A percentile compares a stretch with the other conserved stretches of the same genome.
phyloP scores from a whole-genome alignment of 495 filamentous ascomycete genomes.

The Chaetomium tenue region DNA sequence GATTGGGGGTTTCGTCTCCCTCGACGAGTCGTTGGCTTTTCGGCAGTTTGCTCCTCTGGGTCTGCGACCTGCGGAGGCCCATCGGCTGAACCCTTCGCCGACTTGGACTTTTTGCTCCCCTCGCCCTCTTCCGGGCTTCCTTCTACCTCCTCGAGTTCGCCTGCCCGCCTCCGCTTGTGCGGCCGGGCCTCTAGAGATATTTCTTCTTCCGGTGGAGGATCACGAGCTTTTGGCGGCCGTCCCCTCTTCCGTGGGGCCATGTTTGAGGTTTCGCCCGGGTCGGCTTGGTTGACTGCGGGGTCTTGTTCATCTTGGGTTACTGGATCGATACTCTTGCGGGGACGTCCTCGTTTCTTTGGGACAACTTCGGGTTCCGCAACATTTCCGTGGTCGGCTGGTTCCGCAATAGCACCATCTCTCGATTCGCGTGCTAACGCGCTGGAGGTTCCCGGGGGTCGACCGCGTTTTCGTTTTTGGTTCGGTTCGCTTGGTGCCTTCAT shows the following conservation, averaged over 20 bases:
- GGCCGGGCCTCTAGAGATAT: conserved; percentile 13
- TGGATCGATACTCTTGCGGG: conserved; percentile 17
- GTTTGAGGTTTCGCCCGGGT: not conserved
- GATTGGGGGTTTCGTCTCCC: conserved; percentile 18
- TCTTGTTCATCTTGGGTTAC: not conserved
- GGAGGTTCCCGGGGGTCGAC: conserved; percentile 36
- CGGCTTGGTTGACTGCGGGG: not conserved
- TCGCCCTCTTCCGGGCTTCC: conserved; percentile 12
- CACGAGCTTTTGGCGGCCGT: conserved; percentile 19
- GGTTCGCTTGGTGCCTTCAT: conserved; percentile 35
- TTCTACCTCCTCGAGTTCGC: not conserved
- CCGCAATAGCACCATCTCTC: not conserved
- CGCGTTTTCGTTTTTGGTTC: conserved; percentile 46
- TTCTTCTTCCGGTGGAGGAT: conserved; percentile 12
- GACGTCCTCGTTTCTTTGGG: conserved; percentile 26
- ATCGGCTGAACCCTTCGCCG: conserved; percentile 10
- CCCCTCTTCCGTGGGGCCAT: conserved; percentile 26
- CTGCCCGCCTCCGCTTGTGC: conserved; percentile 23
- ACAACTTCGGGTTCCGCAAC: not conserved
- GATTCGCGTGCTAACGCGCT: conserved; percentile 36
- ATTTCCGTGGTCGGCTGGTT: not conserved
- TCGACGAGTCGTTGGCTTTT: conserved; percentile 14
- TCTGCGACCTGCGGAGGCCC: not conserved
- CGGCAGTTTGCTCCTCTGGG: not conserved
- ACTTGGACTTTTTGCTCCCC: not conserved